phyloP scores from a whole-genome alignment of 2,329 filamentous ascomycete species.

The Epichloe baconii region DNA sequence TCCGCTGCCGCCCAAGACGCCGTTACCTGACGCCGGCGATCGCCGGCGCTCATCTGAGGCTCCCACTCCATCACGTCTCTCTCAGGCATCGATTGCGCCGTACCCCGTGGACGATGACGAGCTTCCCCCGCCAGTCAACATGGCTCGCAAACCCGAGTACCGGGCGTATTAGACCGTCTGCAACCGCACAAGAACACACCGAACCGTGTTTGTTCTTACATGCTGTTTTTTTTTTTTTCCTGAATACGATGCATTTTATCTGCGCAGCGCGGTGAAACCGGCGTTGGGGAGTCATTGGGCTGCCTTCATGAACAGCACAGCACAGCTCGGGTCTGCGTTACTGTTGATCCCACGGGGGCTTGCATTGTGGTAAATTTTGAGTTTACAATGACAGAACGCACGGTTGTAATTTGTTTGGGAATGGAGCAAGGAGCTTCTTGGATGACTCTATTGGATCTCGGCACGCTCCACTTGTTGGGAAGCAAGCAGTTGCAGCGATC shows the following conservation, averaged over 20 bases:
- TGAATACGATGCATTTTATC: neutral
- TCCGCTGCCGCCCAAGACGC: constrained; percentile 66
- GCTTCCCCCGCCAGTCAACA: constrained; percentile 77
- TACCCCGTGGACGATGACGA: constrained; percentile 73
- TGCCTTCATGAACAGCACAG: neutral
- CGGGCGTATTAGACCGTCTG: constrained; percentile 16
- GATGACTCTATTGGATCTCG: no score
- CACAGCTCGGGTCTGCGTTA: neutral
- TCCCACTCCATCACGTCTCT: constrained; percentile 16
- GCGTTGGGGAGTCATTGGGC: neutral
- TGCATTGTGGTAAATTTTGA: no score
- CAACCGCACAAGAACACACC: neutral
- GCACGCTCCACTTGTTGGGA: no score
- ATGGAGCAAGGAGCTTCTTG: no score
- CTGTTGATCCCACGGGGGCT: neutral
- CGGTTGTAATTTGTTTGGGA: no score
- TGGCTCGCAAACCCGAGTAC: constrained; percentile 73
- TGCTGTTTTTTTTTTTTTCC: neutral
- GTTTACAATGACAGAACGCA: no score
- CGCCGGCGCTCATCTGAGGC: constrained; percentile 18
- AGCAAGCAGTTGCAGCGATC: no score
- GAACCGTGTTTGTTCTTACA: neutral
- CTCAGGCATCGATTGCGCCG: constrained; percentile 39
- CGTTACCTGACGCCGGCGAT: constrained; percentile 39
- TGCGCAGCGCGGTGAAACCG: neutral